Evolutionary conservation across 306 rosid species (phyloP), one percentile per base, ranked within the genome.

Genomic region (Medicago ruthenica): DNA sequence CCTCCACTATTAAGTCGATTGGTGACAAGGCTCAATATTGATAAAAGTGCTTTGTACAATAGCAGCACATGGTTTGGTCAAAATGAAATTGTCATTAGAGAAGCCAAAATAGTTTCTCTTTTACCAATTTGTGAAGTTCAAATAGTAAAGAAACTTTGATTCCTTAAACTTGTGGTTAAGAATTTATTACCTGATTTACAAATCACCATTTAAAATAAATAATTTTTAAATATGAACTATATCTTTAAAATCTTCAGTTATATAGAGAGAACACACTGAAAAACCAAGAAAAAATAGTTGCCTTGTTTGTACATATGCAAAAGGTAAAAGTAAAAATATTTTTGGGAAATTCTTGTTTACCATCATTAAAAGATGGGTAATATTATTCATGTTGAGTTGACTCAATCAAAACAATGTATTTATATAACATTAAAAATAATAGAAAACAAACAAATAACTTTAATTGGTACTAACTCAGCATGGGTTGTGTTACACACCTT

Each of bases 11-110:
- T 64, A 27, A 42, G 48, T 70, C 12, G 16, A 80, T 72, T 41
- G 65, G 64, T 51, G 68, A 59, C 77, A 17, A 40, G 59, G 63
- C 58, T 57, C 67, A 42, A 57, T 76, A 50, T 73, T 80, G 53
- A 70, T 51, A 5, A 71, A 51, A 71, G 70, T 76, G 87, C 73
- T 66, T 71, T 78, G 78, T 61, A 27, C 84, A 84, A 67, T 51
- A 34, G 51, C 10, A 40, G 45, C 83, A 71, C 83, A 62, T 84
- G 74, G 76, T 53, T 66, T 20, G 53, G 87, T 84, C 84, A 84
- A 80, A 67, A 66, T 71, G 79, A 53, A 79, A 83, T 76, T 13
- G 76, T 84, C 70, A 67, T 27, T 66, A 15, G 47, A 57, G 63
- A 54, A 75, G 47, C 60, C 80, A 53, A 69, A 83, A 74, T n/a